Evolutionary conservation across 2,329 filamentous ascomycete genomes (phyloP), one percentile per base, ranked within the genome.

Genomic region (Verticillium klebahnii): DNA sequence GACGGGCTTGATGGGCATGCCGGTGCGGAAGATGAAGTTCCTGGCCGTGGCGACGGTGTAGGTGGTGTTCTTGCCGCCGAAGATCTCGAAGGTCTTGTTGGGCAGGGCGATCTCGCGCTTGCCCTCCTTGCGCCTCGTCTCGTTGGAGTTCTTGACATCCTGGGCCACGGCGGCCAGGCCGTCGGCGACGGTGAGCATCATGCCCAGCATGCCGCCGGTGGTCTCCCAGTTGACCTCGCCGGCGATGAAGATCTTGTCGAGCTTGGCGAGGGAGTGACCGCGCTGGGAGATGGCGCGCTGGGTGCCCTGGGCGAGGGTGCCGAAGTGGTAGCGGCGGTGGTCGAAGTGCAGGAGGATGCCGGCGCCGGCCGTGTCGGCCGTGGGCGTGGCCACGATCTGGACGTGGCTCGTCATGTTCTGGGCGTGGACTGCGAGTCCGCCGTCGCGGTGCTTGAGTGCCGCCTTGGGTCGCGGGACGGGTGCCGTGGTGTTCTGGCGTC

Each of bases 331-430:
- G 62, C 91, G 85, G 69, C 89, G 89, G 69, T 87, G 85, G 68
- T 94, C 91, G 70, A 93, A 93, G 72, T 94, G 88, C 7, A 99
- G 80, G 40, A 92, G 73, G 36, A 98, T 74, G 58, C 86, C 85
- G 2, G 92, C 91, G 60, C 94, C 94, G 1, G 89, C 85, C 23
- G 93, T 97, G 76, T 99, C 95, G 63, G 89, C 89, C 67, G 94
- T 95, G 15, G 94, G 94, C 63, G 90, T 90, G 19, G 89, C 90
- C 64, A 94, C 74, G 69, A 98, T 78, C 73, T 96, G 89, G 61
- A 93, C 81, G 69, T 81, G 86, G 72, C 84, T 89, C 68, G 88
- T 83, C 93, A 97, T 97, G 65, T 50, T 50, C 45, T 50, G 45
- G 45, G 45, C 45, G 45, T 23, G 45, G 19, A 50, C 19, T 50